Evolutionary conservation across 352 stramenopile genomes (phyloP).

Genomic region (Phytopythium vexans): DNA sequence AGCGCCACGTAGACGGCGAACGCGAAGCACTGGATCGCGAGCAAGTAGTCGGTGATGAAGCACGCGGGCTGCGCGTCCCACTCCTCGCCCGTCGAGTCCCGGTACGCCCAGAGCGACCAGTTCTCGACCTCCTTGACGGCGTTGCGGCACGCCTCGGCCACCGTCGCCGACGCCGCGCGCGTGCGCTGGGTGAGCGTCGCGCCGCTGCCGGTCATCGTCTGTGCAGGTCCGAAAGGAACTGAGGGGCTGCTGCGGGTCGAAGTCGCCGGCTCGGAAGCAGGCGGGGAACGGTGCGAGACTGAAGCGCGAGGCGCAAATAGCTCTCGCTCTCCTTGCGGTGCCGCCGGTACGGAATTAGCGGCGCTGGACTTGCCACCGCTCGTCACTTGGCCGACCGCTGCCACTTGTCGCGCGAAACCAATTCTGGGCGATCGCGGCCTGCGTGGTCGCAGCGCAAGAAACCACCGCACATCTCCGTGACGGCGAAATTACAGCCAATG

Average conservation of each 20-base stretch:
- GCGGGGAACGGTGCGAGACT: no score
- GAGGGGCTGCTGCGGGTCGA: no score
- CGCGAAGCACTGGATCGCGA: conserved; percentile 81
- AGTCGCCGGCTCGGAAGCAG: no score
- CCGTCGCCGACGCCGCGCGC: conserved; percentile 10
- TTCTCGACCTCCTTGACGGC: conserved; percentile 71
- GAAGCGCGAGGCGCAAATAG: no score
- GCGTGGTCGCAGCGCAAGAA: no score
- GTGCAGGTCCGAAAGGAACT: not conserved
- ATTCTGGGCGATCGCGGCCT: no score
- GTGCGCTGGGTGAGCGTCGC: conserved; percentile 9
- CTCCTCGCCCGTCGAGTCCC: conserved; percentile 68
- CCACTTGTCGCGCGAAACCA: no score
- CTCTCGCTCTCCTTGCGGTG: no score
- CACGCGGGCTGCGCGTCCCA: conserved; percentile 85
- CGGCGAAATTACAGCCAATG: not conserved
- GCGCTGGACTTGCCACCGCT: no score
- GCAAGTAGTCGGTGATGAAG: conserved; percentile 87
- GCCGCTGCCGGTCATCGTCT: not conserved
- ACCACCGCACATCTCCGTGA: not conserved
- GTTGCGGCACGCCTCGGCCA: conserved; percentile 60
- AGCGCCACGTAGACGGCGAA: conserved; percentile 78
- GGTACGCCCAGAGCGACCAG: conserved; percentile 79
- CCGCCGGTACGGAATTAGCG: no score
- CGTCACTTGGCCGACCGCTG: no score